Conservation (phyloP, 768 basidiomycete genomes). For the Thelephora aurantiotincta region DNA sequence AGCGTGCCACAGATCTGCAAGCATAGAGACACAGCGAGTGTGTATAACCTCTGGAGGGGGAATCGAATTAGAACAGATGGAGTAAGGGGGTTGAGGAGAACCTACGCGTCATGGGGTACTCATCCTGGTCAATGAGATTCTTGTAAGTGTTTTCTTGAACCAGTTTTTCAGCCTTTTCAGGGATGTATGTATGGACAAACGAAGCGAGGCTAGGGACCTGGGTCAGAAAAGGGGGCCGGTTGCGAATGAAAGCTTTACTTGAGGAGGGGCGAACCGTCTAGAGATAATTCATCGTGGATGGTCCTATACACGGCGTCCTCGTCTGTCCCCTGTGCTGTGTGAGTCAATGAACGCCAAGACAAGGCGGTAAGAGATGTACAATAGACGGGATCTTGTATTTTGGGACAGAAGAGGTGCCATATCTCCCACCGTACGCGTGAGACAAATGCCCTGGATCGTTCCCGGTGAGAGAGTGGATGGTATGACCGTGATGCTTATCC, state of each 20-base stretch:
- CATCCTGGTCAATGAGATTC: conserved; percentile 58
- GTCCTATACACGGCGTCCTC: conserved; percentile 40
- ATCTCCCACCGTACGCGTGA: conserved; percentile 47
- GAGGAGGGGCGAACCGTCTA: conserved; percentile 41
- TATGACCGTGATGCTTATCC: conserved; percentile 18
- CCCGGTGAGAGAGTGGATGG: conserved; percentile 11
- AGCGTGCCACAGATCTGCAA: conserved; percentile 58
- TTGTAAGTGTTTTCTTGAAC: conserved; percentile 53
- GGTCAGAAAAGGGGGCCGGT: too few relatives aligned
- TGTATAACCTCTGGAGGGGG: conserved; percentile 24
- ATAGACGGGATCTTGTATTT: conserved; percentile 52
- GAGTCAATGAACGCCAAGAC: background rate
- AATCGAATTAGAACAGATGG: background rate
- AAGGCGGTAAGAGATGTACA: conserved; percentile 14
- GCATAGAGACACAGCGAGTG: conserved; percentile 34
- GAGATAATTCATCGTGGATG: conserved; percentile 48
- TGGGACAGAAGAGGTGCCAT: conserved; percentile 53
- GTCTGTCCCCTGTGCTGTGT: conserved; percentile 29
- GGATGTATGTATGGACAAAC: conserved; percentile 58
- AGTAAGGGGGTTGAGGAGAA: conserved; percentile 6
- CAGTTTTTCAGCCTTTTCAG: conserved; percentile 33
- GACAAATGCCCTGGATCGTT: conserved; percentile 18
- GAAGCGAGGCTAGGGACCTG: conserved; percentile 28
- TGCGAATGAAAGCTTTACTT: conserved; percentile 15
- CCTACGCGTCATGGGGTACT: conserved; percentile 46